Base-by-base conservation (phyloP, 2,329 filamentous ascomycete genomes). In the Fusarium mexicanum region DNA sequence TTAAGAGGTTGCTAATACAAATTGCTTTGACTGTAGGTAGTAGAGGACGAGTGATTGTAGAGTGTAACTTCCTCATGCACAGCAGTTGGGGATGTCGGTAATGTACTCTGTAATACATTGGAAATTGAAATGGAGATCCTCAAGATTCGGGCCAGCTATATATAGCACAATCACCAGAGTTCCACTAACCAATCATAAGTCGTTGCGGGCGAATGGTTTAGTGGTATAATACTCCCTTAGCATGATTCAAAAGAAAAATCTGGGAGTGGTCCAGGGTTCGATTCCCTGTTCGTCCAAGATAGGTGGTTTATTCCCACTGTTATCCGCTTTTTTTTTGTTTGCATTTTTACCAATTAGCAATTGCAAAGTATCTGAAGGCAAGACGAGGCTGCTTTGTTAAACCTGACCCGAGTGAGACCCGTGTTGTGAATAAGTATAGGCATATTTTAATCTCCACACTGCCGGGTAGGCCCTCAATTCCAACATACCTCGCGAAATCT, bases 261-360 rank as follows among this genome's bases (percentile, higher is more conserved):
- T 68, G 65, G 65, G 65, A 68, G 65, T 68, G 65, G 65, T 68
- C 65, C 64, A 68, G 65, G 65, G 65, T 68, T 68, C 65, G 65
- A 68, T 68, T 68, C 65, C 64, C 65, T 68, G 64, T 68, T 68
- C 65, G 65, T 68, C 65, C 65, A 68, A 54, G 1, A 22, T 41
- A 54, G 41, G 65, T 68, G 65, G 65, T 68, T 68, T 8, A 8
- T 35, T 3, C 6, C 65, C 65, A 54, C 65, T 13, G 1, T 68
- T 68, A 68, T 68, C 55, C 65, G 53, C 41, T 62, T 60, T 53
- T 60, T 46, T 62, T 60, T 53, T 60, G 40, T 62, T 59, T 59
- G 9, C 50, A 11, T 14, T 35, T 48, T 60, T 40, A 26, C 33
- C 16, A 8, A 10, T 3, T 31, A 4, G 3, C 2, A 41, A 13